Conservation (phyloP, 164 flowering plant genomes). For the Magnolia officinalis region DNA sequence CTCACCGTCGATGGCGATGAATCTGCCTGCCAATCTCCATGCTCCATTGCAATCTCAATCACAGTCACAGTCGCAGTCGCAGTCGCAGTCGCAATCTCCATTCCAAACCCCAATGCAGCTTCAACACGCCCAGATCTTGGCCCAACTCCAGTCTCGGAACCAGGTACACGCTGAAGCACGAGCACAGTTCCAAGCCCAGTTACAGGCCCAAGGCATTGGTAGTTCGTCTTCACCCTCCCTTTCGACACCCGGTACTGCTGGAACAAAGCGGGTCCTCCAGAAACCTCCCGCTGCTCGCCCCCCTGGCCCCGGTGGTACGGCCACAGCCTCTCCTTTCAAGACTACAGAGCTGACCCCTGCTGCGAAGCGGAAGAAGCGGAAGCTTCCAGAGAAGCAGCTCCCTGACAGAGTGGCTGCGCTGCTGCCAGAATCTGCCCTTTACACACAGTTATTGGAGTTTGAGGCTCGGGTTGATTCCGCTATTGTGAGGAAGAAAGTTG, state of each 20-base stretch:
- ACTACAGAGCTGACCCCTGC: constrained; percentile 86
- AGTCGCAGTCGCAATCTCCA: constrained; percentile 2
- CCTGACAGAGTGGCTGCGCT: constrained; percentile 74
- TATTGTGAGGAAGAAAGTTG: constrained; percentile 70
- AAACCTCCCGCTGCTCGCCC: constrained; percentile 64
- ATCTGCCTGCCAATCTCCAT: background rate
- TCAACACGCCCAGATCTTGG: constrained; percentile 2
- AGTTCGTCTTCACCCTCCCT: constrained; percentile 40
- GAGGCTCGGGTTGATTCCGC: constrained; percentile 76
- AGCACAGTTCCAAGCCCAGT: constrained; percentile 27
- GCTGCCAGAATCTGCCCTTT: constrained; percentile 79
- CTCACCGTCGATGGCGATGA: background rate
- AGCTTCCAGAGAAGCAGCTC: constrained; percentile 60
- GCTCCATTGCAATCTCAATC: background rate
- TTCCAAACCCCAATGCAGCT: constrained; percentile 5
- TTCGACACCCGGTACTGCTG: constrained; percentile 41
- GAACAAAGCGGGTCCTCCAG: constrained; percentile 51
- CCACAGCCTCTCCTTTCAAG: constrained; percentile 41
- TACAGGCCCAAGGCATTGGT: constrained; percentile 21
- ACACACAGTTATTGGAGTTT: constrained; percentile 68
- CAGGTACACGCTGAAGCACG: constrained; percentile 1
- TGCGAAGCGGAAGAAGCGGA: constrained; percentile 63
- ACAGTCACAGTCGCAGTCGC: constrained; percentile 1
- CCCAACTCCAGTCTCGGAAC: constrained; percentile 2
- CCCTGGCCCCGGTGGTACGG: constrained; percentile 36